Percentiles rank a stretch among this genome's conserved stretches.
Evolutionary conservation across 257 asterid genomes (phyloP).

Genomic region (Solanum okadae): DNA sequence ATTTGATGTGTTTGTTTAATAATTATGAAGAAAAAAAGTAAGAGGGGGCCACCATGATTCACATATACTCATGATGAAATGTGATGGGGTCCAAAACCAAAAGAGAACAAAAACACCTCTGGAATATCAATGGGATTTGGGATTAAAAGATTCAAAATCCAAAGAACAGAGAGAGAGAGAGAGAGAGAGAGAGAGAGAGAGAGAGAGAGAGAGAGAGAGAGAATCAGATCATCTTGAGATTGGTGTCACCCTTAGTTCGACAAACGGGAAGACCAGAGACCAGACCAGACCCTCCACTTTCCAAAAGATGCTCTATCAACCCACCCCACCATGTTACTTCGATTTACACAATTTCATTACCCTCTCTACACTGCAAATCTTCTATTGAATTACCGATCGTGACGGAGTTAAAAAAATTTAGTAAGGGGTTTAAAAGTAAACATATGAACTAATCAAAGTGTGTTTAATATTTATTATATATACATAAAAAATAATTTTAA

Average conservation of each 20-base stretch:
- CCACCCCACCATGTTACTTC: slow-evolving; percentile 8
- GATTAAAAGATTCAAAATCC: slow-evolving; percentile 41
- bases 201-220: slow-evolving; percentile 16
- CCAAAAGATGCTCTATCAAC: slow-evolving; percentile 61
- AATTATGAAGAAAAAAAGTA: neutral
- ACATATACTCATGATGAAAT: neutral
- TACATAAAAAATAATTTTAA: too few relatives aligned
- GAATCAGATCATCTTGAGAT: slow-evolving; percentile 63
- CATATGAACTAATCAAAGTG: too few relatives aligned
- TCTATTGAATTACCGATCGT: neutral
- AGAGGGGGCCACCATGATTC: neutral
- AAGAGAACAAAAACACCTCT: slow-evolving; percentile 24
- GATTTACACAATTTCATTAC: slow-evolving; percentile 10
- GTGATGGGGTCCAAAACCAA: slow-evolving; percentile 10
- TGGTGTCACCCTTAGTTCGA: slow-evolving; percentile 42
- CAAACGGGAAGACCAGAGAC: slow-evolving; percentile 54
- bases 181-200: too few relatives aligned
- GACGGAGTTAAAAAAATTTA: too few relatives aligned
- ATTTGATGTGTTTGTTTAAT: neutral
- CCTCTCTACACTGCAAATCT: neutral
- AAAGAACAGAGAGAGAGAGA: neutral
- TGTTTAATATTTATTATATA: too few relatives aligned
- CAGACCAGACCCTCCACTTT: slow-evolving; percentile 27
- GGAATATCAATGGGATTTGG: slow-evolving; percentile 47
- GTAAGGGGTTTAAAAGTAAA: too few relatives aligned